phyloP scores from a whole-genome alignment of 1,284 basidiomycete genomes.

The Trichosporon ovoides region DNA sequence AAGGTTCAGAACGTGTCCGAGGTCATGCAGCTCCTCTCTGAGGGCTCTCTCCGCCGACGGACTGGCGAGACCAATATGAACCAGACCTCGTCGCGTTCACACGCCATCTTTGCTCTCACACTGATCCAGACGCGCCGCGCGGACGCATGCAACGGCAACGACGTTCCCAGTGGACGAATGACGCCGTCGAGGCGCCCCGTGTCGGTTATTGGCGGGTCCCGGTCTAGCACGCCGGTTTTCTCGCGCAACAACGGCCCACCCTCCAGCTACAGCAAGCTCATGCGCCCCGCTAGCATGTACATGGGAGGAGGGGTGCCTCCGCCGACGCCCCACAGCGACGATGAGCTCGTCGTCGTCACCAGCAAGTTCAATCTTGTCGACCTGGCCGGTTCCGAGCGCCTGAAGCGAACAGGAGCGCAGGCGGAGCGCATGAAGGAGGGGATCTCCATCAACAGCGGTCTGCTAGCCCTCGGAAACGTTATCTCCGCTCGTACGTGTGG shows the following conservation, averaged over 20 bases:
- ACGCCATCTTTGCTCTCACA: constrained; percentile 97
- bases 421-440: constrained; percentile 97
- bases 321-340: constrained; percentile 50
- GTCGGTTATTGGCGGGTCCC: constrained; percentile 17
- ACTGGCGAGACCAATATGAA: constrained; percentile 99
- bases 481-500: constrained; percentile 64
- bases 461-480: constrained; percentile 94
- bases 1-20: constrained; percentile 74
- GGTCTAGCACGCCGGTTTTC: constrained; percentile 21
- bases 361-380: constrained; percentile 99
- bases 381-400: constrained; percentile 90
- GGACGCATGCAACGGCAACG: constrained; percentile 11
- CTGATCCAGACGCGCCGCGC: constrained; percentile 61
- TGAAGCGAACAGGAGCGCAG: constrained; percentile 86
- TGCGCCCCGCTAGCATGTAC: constrained; percentile 60
- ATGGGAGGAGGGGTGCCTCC: constrained; percentile 49
- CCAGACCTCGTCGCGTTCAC: constrained; percentile 91
- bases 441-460: constrained; percentile 93
- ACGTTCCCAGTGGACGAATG: constrained; percentile 4
- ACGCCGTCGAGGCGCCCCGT: constrained; percentile 24
- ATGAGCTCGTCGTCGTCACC: constrained; percentile 78
- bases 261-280: constrained; percentile 19
- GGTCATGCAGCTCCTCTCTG: constrained; percentile 85
- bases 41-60: constrained; percentile 81
- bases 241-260: constrained; percentile 12